Evolutionary conservation across 2,329 filamentous ascomycete species (phyloP).

Genomic region (Aspergillus niger): DNA sequence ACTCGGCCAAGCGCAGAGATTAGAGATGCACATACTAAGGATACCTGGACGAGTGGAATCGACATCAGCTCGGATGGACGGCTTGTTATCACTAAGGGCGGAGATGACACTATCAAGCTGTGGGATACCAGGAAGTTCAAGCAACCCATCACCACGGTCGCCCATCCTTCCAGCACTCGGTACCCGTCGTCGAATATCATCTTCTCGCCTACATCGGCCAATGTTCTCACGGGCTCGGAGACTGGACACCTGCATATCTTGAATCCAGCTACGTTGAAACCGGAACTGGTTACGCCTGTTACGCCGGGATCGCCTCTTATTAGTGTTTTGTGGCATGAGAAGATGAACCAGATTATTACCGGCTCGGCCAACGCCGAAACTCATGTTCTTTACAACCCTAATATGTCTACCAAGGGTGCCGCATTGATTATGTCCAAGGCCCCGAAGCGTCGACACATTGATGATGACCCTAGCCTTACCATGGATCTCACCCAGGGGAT

Average conservation of each 20-base stretch:
- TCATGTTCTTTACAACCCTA: conserved; percentile 86
- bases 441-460: conserved; percentile 91
- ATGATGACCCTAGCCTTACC: conserved; percentile 85
- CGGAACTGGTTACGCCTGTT: conserved; percentile 85
- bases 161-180: conserved; percentile 79
- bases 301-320: conserved; percentile 82
- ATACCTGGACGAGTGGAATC: conserved; percentile 89
- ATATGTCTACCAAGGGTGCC: conserved; percentile 77
- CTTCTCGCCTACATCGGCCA: conserved; percentile 81
- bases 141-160: conserved; percentile 74
- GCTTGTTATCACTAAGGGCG: conserved; percentile 85
- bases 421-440: conserved; percentile 88
- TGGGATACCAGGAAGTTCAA: conserved; percentile 99
- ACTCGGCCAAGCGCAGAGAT: conserved; percentile 80
- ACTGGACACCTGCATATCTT: conserved; percentile 87
- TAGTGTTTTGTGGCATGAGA: conserved; percentile 85
- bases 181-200: conserved; percentile 84
- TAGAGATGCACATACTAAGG: conserved; percentile 74
- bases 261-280: conserved; percentile 84
- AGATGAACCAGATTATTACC: conserved; percentile 93
- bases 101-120: conserved; percentile 88
- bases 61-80: conserved; percentile 90
- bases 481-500: conserved; percentile 80
- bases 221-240: conserved; percentile 84
- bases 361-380: conserved; percentile 89